These are phyloP conservation scores for Cryphonectria nitschkei DNA, from an alignment of 2,329 filamentous ascomycete genomes.

Conservation along the genomic window DNA sequence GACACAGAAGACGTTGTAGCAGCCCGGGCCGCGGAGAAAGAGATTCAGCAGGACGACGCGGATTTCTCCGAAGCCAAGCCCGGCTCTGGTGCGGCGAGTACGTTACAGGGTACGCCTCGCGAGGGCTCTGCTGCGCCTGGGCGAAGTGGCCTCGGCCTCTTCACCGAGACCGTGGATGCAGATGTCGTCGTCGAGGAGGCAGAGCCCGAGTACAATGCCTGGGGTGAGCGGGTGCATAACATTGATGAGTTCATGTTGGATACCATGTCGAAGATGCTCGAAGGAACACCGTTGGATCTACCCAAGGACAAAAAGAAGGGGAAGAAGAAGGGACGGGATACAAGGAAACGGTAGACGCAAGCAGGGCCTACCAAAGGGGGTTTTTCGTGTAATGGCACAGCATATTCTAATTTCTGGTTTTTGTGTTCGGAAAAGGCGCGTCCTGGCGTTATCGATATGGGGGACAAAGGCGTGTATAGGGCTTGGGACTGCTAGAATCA, in stretches of 20 bases:
- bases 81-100: constrained; percentile 54
- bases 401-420: neutral
- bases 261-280: constrained; percentile 66
- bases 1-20: constrained; percentile 90
- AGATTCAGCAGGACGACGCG: constrained; percentile 82
- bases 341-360: constrained; percentile 49
- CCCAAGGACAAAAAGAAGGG: constrained; percentile 68
- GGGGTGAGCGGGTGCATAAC: constrained; percentile 59
- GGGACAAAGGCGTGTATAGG: neutral
- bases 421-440: neutral
- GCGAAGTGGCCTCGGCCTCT: constrained; percentile 41
- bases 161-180: constrained; percentile 43
- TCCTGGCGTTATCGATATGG: neutral
- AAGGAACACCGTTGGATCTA: constrained; percentile 62
- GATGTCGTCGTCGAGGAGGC: constrained; percentile 36
- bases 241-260: constrained; percentile 78
- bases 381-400: neutral
- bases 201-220: constrained; percentile 60
- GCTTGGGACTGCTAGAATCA: neutral
- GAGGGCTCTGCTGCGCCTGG: constrained; percentile 42
- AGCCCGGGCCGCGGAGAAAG: constrained; percentile 84
- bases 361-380: neutral
- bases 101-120: constrained; percentile 55
- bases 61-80: constrained; percentile 74
- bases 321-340: constrained; percentile 63